phyloP scores from a whole-genome alignment of 1,284 basidiomycete genomes.

The Coniferiporia weirii region DNA sequence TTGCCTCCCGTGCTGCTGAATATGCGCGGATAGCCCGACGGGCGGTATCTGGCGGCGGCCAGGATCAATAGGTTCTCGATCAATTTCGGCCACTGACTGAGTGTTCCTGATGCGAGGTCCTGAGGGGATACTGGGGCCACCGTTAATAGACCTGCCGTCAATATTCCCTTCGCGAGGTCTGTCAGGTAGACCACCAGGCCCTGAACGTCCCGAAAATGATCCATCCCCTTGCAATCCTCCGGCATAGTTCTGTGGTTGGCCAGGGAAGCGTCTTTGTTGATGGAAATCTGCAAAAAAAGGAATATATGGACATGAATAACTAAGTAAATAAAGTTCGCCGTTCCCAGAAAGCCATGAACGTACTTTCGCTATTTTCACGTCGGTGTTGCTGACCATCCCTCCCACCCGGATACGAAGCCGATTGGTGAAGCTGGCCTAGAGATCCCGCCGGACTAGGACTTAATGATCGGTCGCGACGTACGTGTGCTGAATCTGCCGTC shows the following conservation, averaged over 20 bases:
- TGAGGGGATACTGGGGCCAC: neutral
- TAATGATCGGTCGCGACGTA: slow-evolving; percentile 10
- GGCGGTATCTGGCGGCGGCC: neutral
- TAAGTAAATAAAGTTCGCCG: neutral
- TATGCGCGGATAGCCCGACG: neutral
- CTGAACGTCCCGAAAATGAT: neutral
- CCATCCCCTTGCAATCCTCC: neutral
- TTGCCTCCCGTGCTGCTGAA: neutral
- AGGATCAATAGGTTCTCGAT: neutral
- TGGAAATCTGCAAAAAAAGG: slow-evolving; percentile 5
- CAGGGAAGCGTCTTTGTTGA: neutral
- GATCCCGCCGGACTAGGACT: slow-evolving; percentile 1
- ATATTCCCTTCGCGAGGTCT: neutral
- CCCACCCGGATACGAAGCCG: neutral
- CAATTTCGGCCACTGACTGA: neutral
- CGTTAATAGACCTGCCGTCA: neutral
- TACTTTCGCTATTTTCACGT: slow-evolving; percentile 5
- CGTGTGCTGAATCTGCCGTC: slow-evolving; percentile 1
- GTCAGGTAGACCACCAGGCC: neutral
- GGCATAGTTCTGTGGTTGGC: neutral
- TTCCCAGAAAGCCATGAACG: neutral
- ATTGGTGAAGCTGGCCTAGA: neutral
- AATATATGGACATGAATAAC: neutral
- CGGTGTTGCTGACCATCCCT: neutral
- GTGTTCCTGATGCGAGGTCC: neutral